Conservation (phyloP, 164 flowering plant genomes). For the Amborella trichopoda region DNA sequence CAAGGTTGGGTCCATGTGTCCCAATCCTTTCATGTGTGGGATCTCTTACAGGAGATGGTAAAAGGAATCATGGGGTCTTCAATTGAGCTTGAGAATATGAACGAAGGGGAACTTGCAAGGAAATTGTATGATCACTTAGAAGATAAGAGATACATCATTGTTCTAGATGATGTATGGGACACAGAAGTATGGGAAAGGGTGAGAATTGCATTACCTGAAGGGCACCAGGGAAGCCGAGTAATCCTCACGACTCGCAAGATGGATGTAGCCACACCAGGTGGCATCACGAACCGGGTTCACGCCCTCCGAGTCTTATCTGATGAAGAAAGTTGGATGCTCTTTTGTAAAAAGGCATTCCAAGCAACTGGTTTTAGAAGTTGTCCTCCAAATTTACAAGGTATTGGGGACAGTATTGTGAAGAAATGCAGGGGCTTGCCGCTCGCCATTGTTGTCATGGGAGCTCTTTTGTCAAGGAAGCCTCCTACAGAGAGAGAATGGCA, state of each 20-base stretch:
- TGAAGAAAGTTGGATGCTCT: background rate
- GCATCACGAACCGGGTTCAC: background rate
- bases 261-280: background rate
- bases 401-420: background rate
- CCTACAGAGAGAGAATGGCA: background rate
- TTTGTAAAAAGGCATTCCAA: background rate
- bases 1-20: background rate
- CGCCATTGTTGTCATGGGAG: constrained; percentile 1
- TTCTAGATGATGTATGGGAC: constrained; percentile 3
- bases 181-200: background rate
- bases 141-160: no score
- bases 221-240: background rate
- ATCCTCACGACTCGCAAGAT: constrained; percentile 2
- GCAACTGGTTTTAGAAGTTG: background rate
- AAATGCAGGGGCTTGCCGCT: constrained; percentile 3
- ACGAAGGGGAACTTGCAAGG: no score
- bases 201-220: background rate
- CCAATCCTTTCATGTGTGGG: background rate
- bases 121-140: no score
- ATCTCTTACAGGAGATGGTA: no score
- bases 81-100: no score
- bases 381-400: background rate
- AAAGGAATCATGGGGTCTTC: no score
- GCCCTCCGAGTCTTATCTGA: background rate
- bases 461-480: background rate